Conservation (phyloP, 169 alveolate species). For the Babesia gibsoni region DNA sequence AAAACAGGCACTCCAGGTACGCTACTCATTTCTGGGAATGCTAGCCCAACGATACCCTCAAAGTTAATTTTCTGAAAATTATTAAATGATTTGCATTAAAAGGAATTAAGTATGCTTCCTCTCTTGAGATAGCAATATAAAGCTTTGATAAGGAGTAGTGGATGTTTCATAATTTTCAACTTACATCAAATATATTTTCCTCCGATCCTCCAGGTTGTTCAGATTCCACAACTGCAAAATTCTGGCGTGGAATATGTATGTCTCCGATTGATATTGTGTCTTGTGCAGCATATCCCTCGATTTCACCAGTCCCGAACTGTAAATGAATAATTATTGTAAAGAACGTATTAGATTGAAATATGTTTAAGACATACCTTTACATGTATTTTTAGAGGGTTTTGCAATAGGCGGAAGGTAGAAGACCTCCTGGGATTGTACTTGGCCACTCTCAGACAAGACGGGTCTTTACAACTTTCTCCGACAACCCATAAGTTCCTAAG, state of each 20-base stretch:
- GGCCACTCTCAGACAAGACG: constrained; percentile 72
- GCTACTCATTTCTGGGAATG: constrained; percentile 84
- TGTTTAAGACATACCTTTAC: constrained; percentile 50
- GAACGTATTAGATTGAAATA: background rate
- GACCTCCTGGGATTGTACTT: constrained; percentile 66
- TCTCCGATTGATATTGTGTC: constrained; percentile 78
- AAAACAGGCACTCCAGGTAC: constrained; percentile 77
- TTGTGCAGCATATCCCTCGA: constrained; percentile 76
- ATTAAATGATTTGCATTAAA: too few species aligned
- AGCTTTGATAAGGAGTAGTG: constrained; percentile 6
- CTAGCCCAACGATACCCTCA: constrained; percentile 87
- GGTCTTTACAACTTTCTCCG: constrained; percentile 70
- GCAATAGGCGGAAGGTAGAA: constrained; percentile 61
- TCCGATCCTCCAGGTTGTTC: constrained; percentile 60
- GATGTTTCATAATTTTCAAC: background rate
- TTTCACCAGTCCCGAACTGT: constrained; percentile 84
- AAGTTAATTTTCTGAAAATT: constrained; percentile 79
- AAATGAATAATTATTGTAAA: constrained; percentile 33
- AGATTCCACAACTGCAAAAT: constrained; percentile 80
- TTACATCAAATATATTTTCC: constrained; percentile 66
- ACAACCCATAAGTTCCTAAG: constrained; percentile 77
- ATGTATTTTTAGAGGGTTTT: constrained; percentile 67
- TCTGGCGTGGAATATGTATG: constrained; percentile 71
- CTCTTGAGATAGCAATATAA: constrained; percentile 6
- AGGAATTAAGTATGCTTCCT: background rate